These are phyloP conservation scores for Pseudocercospora vitis DNA, from an alignment of 2,329 filamentous ascomycete species.

Conservation along the genomic window DNA sequence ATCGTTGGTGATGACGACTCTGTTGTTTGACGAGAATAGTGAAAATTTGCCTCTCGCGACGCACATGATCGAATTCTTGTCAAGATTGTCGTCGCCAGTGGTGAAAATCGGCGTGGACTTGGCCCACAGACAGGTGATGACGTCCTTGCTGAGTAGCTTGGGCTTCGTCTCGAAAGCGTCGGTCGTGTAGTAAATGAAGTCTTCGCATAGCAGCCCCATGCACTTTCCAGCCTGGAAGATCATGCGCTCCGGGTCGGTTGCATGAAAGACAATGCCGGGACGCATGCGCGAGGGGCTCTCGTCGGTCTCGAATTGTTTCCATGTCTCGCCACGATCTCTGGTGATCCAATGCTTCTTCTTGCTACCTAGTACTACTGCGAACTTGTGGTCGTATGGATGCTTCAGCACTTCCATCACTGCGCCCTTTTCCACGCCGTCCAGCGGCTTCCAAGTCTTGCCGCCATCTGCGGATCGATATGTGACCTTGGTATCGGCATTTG, in stretches of 20 bases:
- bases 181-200: slow-evolving; percentile 69
- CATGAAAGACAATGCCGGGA: slow-evolving; percentile 72
- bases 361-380: slow-evolving; percentile 74
- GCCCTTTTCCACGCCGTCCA: slow-evolving; percentile 65
- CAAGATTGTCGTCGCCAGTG: slow-evolving; percentile 63
- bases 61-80: slow-evolving; percentile 74
- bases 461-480: slow-evolving; percentile 79
- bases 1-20: slow-evolving; percentile 76
- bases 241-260: slow-evolving; percentile 77
- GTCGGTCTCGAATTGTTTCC: slow-evolving; percentile 70
- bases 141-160: slow-evolving; percentile 65
- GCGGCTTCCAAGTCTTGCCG: slow-evolving; percentile 70
- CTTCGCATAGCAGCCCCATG: slow-evolving; percentile 41
- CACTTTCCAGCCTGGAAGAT: slow-evolving; percentile 65
- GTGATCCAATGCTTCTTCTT: slow-evolving; percentile 77
- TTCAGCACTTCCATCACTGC: slow-evolving; percentile 64
- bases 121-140: slow-evolving; percentile 83
- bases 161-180: slow-evolving; percentile 75
- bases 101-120: slow-evolving; percentile 73
- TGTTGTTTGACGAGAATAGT: slow-evolving; percentile 69
- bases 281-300: slow-evolving; percentile 57
- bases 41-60: slow-evolving; percentile 73
- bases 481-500: slow-evolving; percentile 62
- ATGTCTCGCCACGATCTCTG: slow-evolving; percentile 76
- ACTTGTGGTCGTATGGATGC: slow-evolving; percentile 75